Conservation (phyloP, 306 rosid species). For the Prunus padus region DNA sequence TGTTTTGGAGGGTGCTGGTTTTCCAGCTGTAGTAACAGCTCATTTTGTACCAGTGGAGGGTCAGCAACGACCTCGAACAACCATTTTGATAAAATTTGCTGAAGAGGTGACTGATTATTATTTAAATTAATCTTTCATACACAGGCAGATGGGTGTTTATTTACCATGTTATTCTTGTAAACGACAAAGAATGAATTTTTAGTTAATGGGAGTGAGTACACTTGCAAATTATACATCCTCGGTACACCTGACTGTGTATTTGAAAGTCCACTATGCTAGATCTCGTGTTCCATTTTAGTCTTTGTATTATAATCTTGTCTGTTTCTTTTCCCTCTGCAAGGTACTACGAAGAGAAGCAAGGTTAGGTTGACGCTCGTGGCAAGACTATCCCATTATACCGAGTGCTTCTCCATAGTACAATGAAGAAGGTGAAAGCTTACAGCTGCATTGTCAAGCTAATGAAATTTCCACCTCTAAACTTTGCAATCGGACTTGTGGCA, state of each 20-base stretch:
- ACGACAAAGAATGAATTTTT: neutral
- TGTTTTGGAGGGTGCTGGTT: slow-evolving; percentile 87
- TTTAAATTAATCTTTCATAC: neutral
- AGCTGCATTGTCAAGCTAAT: slow-evolving; percentile 12
- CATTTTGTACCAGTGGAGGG: slow-evolving; percentile 99
- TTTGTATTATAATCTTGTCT: neutral
- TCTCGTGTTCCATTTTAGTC: neutral
- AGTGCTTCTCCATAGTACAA: slow-evolving; percentile 27
- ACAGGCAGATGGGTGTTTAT: too few relatives aligned
- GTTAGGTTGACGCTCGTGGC: slow-evolving; percentile 56
- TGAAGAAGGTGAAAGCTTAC: neutral
- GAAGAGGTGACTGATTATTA: slow-evolving; percentile 65
- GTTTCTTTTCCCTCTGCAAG: slow-evolving; percentile 33
- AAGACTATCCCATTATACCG: slow-evolving; percentile 18
- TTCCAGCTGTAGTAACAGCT: slow-evolving; percentile 98
- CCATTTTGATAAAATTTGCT: slow-evolving; percentile 89
- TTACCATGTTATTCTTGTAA: too few relatives aligned
- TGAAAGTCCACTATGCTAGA: neutral
- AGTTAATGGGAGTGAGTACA: neutral
- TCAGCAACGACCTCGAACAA: slow-evolving; percentile 92
- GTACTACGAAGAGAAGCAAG: slow-evolving; percentile 94
- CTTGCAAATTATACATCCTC: too few relatives aligned
- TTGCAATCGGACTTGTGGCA: slow-evolving; percentile 13
- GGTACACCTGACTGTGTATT: too few relatives aligned
- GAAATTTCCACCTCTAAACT: slow-evolving; percentile 4